Evolutionary conservation across 495 filamentous ascomycete species (phyloP).

Genomic region (Daldinia decipiens): DNA sequence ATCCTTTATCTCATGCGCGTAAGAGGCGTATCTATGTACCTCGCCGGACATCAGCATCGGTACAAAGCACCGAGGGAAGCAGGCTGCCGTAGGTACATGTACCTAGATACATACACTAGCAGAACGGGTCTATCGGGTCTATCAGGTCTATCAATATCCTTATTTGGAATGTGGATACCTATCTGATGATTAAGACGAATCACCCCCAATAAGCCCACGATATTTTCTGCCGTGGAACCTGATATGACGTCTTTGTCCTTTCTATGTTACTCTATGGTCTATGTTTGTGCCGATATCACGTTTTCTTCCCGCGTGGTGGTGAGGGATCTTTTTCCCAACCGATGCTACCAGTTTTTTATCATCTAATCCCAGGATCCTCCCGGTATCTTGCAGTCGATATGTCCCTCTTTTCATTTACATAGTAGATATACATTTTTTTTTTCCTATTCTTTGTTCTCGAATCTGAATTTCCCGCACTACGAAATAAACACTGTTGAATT

Average conservation of each 20-base stretch:
- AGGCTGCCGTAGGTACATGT: too few species aligned
- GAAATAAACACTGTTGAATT: neutral
- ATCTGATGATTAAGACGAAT: conserved; percentile 22
- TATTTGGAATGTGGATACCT: conserved; percentile 11
- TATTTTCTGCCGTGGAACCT: conserved; percentile 32
- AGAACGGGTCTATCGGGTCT: neutral
- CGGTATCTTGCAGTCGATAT: neutral
- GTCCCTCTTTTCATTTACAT: conserved; percentile 12
- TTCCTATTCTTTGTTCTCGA: conserved; percentile 30
- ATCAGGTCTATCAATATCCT: conserved; percentile 1
- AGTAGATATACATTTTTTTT: neutral
- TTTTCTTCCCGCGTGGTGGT: conserved; percentile 28
- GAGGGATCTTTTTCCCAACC: conserved; percentile 24
- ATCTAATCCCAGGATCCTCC: conserved; percentile 2
- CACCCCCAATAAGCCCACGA: conserved; percentile 30
- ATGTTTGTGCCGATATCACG: conserved; percentile 11
- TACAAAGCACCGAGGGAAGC: neutral
- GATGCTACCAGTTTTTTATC: neutral
- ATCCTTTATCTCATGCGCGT: conserved; percentile 15
- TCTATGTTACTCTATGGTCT: neutral
- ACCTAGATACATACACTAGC: too few species aligned
- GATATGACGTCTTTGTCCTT: conserved; percentile 33
- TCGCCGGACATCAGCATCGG: conserved; percentile 13
- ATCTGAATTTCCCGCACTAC: neutral
- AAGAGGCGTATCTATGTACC: neutral